Base-by-base conservation (phyloP, 1,284 basidiomycete genomes). In the Naganishia sp. region DNA sequence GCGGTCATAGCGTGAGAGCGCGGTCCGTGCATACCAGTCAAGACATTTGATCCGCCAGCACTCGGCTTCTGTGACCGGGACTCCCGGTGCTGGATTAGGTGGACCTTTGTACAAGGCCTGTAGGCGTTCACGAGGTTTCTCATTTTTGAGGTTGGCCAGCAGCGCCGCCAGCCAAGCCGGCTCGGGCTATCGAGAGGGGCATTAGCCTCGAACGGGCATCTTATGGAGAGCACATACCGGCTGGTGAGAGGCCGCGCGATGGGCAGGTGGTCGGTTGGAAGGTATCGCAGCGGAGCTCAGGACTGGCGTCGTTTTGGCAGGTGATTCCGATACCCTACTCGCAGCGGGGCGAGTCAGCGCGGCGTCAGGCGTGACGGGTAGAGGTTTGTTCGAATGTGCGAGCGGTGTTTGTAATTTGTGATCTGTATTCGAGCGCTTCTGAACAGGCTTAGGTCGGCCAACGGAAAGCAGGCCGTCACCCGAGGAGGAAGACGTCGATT, bases 41-140 rank as follows among this genome's bases (percentile, higher is more conserved):
- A 88, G 76, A 79, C 95, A 99, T 78, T 92, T 94, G 73, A 97
- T 85, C 23, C 94, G 85, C 94, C 94, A 98, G 77, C 94, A 91
- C 45, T 81, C 77, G 35, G 80, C 82, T 7, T 79, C 81, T 62
- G 81, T 80, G 15, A 67, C 72, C 6, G 35, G 41, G 2, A 47
- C 49, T 32, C 53, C 58, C 25, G 50, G 61, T n/a, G 50, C 15
- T 6, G 41, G 39, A 15, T 84, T 82, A 73, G 84, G 86, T 60
- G 86, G 84, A 23, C 74, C 74, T 60, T 80, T 79, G 4, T 86
- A 80, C n/a, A 89, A 85, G 13, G 90, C 84, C 69, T 89, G 88
- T 74, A 98, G 93, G 62, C 80, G 85, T 76, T 98, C 94, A 68
- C 90, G 84, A 1, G 89, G 88, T 75, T 92, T 95, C 77, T 84